A percentile compares a stretch with the other conserved stretches of the same genome.
These are phyloP conservation scores for Spathaspora boniae DNA, from an alignment of 805 yeast species.

Conservation along the genomic window DNA sequence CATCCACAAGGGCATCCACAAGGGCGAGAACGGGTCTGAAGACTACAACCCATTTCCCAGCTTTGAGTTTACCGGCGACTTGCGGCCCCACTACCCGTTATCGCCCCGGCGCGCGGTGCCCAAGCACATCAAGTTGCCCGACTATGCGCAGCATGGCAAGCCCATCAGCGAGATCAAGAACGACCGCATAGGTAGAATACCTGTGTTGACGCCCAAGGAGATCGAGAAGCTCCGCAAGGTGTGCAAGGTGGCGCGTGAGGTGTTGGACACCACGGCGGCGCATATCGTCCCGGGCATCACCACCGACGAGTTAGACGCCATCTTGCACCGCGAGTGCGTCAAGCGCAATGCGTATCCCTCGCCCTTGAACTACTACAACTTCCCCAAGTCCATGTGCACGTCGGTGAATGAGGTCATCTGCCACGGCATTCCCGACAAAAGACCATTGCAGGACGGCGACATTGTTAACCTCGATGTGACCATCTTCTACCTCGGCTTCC, in stretches of 20 bases:
- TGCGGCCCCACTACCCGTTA: slow-evolving; percentile 81
- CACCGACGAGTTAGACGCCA: slow-evolving; percentile 84
- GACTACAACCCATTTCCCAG: slow-evolving; percentile 85
- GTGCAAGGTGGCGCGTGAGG: slow-evolving; percentile 76
- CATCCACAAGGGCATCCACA: slow-evolving; percentile 73
- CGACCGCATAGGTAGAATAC: slow-evolving; percentile 65
- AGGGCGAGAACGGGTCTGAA: slow-evolving; percentile 46
- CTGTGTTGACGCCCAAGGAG: slow-evolving; percentile 61
- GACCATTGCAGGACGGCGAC: slow-evolving; percentile 87
- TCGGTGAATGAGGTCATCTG: slow-evolving; percentile 94
- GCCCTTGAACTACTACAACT: slow-evolving; percentile 90
- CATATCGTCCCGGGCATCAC: slow-evolving; percentile 84
- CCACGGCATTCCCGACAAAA: slow-evolving; percentile 95
- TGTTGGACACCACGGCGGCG: slow-evolving; percentile 85
- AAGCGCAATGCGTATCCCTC: slow-evolving; percentile 92
- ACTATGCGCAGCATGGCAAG: slow-evolving; percentile 75
- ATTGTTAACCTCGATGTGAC: slow-evolving; percentile 89
- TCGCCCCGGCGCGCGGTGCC: slow-evolving; percentile 71
- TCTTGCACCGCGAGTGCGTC: slow-evolving; percentile 84
- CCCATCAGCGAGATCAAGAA: slow-evolving; percentile 76
- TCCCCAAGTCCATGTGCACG: slow-evolving; percentile 89
- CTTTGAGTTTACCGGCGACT: slow-evolving; percentile 66
- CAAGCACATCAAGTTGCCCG: slow-evolving; percentile 68
- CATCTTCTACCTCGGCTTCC: slow-evolving; percentile 80
- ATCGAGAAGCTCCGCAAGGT: slow-evolving; percentile 72